Percentiles rank a stretch among this genome's conserved stretches.
Conservation (phyloP, 1,284 basidiomycete genomes). For the Ustilago lituana region DNA sequence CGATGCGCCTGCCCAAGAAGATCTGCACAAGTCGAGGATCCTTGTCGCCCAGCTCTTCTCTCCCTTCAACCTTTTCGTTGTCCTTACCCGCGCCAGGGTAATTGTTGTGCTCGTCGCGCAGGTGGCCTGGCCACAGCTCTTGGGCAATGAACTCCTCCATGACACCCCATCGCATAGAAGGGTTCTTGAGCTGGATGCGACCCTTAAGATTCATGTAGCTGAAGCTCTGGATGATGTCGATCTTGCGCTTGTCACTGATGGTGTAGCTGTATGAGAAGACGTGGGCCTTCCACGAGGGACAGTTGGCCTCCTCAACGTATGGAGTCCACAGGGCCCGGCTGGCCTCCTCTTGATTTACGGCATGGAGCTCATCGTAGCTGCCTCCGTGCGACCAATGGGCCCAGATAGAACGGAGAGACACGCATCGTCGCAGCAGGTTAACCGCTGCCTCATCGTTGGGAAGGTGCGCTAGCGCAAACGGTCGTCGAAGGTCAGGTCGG, state of each 20-base stretch:
- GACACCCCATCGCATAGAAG: slow-evolving; percentile 80
- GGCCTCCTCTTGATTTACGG: slow-evolving; percentile 38
- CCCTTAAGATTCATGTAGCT: slow-evolving; percentile 85
- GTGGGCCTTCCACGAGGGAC: slow-evolving; percentile 57
- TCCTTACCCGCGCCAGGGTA: slow-evolving; percentile 37
- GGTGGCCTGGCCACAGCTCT: slow-evolving; percentile 38
- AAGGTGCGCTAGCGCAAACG: slow-evolving; percentile 54
- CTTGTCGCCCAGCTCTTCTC: slow-evolving; percentile 47
- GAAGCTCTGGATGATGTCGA: slow-evolving; percentile 79
- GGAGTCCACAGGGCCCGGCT: slow-evolving; percentile 24
- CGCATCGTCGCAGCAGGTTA: slow-evolving; percentile 79
- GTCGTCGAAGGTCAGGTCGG: slow-evolving; percentile 46
- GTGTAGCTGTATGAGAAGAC: slow-evolving; percentile 58
- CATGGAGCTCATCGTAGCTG: slow-evolving; percentile 58
- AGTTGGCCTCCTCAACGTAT: slow-evolving; percentile 24
- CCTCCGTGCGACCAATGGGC: slow-evolving; percentile 63
- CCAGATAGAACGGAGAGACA: slow-evolving; percentile 79
- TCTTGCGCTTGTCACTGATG: slow-evolving; percentile 43
- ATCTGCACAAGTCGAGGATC: slow-evolving; percentile 58
- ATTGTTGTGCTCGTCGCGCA: slow-evolving; percentile 38
- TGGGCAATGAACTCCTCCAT: slow-evolving; percentile 84
- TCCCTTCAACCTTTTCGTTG: slow-evolving; percentile 20
- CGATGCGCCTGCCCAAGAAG: slow-evolving; percentile 50
- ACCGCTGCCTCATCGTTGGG: slow-evolving; percentile 73
- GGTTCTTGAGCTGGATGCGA: slow-evolving; percentile 82